Evolutionary conservation across 2,329 filamentous ascomycete species (phyloP), one percentile per base, ranked within the genome.

Genomic region (Cercospora nicotianae): DNA sequence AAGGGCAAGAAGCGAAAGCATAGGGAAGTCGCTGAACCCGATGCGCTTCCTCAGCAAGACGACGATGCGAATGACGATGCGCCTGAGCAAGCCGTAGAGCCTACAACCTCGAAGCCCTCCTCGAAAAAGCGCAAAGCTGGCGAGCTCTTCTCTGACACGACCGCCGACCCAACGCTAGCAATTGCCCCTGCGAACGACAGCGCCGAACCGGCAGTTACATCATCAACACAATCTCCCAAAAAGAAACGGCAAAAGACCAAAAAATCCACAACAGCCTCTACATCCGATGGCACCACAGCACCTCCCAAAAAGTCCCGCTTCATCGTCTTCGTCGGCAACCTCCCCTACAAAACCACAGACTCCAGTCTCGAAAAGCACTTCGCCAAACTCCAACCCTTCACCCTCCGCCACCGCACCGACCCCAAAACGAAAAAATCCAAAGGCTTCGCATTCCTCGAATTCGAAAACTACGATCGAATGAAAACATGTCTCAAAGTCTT

Each of bases 401-500:
- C 86, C 1, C 85, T 95, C 60, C 92, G 94, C 23, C 89, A 92
- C 69, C 87, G 92, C 59, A 91, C 89, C 63, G 86, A 91, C 75
- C 88, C 88, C 72, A 82, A 88, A 71, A 84, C 86, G 12, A 84
- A 83, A 64, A 87, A 89, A 72, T 90, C 87, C 76, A 90, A 90
- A 73, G 92, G 93, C 39, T 90, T 91, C 75, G 93, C 92, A 5
- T 96, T 97, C 79, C 84, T 98, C 74, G 94, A 98, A 80, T 98
- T 97, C 77, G 89, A 89, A 71, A 86, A 89, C 73, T 96, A 90
- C 81, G 91, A 94, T 80, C 88, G 91, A 77, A 96, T 97, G 93
- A 91, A 96, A 84, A 95, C 92, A 33, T 96, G 93, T 77, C 85
- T 98, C 69, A 92, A 94, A 80, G 88, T 93, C 71, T 94, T 94